Base-by-base conservation (phyloP, 176 grass and related monocot species). In the Saccharum officinarum region DNA sequence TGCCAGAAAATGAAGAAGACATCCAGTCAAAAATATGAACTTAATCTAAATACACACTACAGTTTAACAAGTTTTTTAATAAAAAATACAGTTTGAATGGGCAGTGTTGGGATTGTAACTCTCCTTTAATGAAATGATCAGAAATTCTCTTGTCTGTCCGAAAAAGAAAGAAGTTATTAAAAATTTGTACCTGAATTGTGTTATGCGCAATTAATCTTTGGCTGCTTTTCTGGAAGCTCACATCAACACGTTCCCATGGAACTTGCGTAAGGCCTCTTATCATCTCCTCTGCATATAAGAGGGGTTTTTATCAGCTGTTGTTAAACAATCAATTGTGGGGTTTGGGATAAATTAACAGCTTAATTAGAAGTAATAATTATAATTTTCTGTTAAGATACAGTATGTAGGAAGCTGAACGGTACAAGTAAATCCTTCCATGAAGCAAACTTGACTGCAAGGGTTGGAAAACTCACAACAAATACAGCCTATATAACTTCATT, bases 181-280 rank as follows among this genome's bases (percentile, higher is more conserved):
- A n/a, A 45, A 71, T 63, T 50, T 23, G 52, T 65, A 88, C 95
- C 91, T 98, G 95, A 80, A 98, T 98, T 10, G 95, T 98, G 80
- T 95, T 98, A 82, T 98, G 95, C 3, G 95, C 95, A 87, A 98
- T 83, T 65, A 95, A 95, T 95, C 92, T 93, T 89, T 98, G 95
- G 46, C 69, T 85, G 87, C 95, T 98, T 94, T 92, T 98, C 69
- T 98, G 93, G 68, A 98, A 98, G 83, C 95, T 98, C 69, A 98
- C 95, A 81, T 98, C 95, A 66, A 98, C 87, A 89, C 95, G 95
- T 78, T 98, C 95, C 95, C 95, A 98, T 3, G 82, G 67, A 87
- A 98, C 91, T 79, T 98, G 93, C 11, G 90, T 86, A 86, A 97
- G 90, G 54, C 95, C 95, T 88, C 86, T 87, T 87, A 97, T 95